Evolutionary conservation across 495 filamentous ascomycete species (phyloP).

Genomic region (Aspergillus wentii): DNA sequence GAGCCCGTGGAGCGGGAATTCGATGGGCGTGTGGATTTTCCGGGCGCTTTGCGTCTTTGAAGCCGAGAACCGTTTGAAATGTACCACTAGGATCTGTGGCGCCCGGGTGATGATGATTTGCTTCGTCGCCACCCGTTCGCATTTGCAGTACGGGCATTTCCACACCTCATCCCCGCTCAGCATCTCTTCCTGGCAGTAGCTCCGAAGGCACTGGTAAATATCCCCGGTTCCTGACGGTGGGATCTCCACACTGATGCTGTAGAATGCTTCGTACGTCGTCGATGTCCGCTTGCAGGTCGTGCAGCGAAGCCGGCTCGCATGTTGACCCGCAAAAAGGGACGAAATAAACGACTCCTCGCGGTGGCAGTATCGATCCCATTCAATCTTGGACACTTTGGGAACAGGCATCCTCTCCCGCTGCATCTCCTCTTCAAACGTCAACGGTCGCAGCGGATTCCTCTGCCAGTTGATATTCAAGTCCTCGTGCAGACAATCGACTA

Average conservation of each 20-base stretch:
- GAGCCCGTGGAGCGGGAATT: slow-evolving; percentile 62
- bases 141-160: slow-evolving; percentile 68
- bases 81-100: slow-evolving; percentile 66
- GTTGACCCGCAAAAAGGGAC: slow-evolving; percentile 67
- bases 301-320: slow-evolving; percentile 60
- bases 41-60: slow-evolving; percentile 50
- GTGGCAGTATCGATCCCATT: slow-evolving; percentile 68
- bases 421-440: slow-evolving; percentile 59
- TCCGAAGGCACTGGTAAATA: slow-evolving; percentile 60
- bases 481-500: slow-evolving; percentile 68
- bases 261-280: slow-evolving; percentile 71
- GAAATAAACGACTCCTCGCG: slow-evolving; percentile 63
- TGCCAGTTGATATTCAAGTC: slow-evolving; percentile 68
- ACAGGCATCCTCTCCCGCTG: slow-evolving; percentile 59
- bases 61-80: slow-evolving; percentile 69
- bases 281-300: slow-evolving; percentile 60
- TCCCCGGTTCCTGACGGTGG: slow-evolving; percentile 46
- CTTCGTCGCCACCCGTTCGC: slow-evolving; percentile 63
- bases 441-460: slow-evolving; percentile 48
- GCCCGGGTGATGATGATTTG: slow-evolving; percentile 70
- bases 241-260: slow-evolving; percentile 63
- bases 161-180: slow-evolving; percentile 64
- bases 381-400: slow-evolving; percentile 53
- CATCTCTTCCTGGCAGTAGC: slow-evolving; percentile 64
- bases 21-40: slow-evolving; percentile 64